Conservation (phyloP, 83 land plant species). For the Picea abies region DNA sequence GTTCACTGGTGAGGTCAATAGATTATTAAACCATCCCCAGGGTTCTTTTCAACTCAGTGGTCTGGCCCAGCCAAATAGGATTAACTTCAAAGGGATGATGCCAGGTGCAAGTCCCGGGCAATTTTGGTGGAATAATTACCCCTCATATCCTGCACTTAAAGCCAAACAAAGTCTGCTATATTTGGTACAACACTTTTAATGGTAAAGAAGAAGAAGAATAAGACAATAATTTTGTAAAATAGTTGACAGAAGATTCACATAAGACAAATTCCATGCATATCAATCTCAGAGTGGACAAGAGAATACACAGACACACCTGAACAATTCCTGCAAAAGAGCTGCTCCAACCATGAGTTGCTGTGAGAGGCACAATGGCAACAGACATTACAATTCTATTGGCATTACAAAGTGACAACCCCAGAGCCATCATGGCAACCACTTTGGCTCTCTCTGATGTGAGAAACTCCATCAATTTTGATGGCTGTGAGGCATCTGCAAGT, state of each 20-base stretch:
- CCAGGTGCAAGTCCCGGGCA: too few species aligned
- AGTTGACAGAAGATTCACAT: not conserved
- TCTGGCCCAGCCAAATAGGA: too few species aligned
- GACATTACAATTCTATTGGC: slow-evolving; percentile 52
- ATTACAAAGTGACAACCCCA: slow-evolving; percentile 87
- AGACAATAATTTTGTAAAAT: not conserved
- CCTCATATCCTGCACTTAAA: too few species aligned
- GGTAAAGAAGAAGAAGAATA: not conserved
- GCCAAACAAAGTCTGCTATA: too few species aligned
- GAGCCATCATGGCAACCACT: slow-evolving; percentile 82
- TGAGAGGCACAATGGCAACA: slow-evolving; percentile 62
- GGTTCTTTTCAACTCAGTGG: too few species aligned
- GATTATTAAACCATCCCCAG: too few species aligned
- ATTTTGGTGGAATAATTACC: too few species aligned
- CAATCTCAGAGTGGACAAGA: not conserved
- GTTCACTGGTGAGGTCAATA: too few species aligned
- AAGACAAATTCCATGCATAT: not conserved
- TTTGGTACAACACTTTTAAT: not conserved
- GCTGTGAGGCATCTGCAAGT: not conserved
- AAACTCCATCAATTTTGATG: slow-evolving; percentile 20
- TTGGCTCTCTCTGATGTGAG: slow-evolving; percentile 66
- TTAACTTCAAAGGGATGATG: too few species aligned
- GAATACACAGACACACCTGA: slow-evolving; percentile 49
- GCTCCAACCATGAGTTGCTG: slow-evolving; percentile 74
- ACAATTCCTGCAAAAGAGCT: slow-evolving; percentile 88